Base-by-base conservation (phyloP, 2,329 filamentous ascomycete species). In the Madurella mycetomatis region DNA sequence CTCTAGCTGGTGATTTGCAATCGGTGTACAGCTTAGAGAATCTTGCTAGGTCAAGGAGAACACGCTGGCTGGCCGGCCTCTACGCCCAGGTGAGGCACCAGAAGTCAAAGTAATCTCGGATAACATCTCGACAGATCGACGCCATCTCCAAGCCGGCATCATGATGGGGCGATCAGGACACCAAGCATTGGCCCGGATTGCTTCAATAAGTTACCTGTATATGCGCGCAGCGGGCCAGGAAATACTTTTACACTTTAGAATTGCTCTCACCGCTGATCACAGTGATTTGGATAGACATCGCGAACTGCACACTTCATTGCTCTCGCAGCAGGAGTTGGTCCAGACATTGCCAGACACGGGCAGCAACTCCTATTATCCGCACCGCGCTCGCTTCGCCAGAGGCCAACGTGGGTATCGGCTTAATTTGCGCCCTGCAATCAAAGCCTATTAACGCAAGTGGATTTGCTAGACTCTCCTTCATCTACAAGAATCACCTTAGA, bases 381-480 rank as follows among this genome's bases (percentile, higher is more conserved):
- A 25, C 46, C 37, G 41, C 17, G 15, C 17, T 31, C 39, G 42
- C 25, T 40, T 49, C 49, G 43, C 44, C 49, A 52, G 7, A 25
- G 4, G 54, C 53, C 53, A 51, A 43, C 32, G 25, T 16, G 41
- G 39, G 42, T 39, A 55, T 30, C 37, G 44, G 47, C 45, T 55
- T 60, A 59, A 63, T 60, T 53, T 59, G 56, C 47, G 53, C 39
- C 52, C 41, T 30, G 44, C 53, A 63, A 62, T 60, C 49, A 62
- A 52, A 37, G 25, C 17, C 34, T 19, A 58, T 62, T 56, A 60
- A 58, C 41, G 30, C 51, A 56, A 46, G 56, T 57, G 46, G 51
- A 15, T 11, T 18, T 41, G 31, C 34, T 44, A 30, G 32, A 43
- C 50, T 47, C 42, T 32, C 25, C 55, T 44, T 61, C 59, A 61